Evolutionary conservation across 2,329 filamentous ascomycete genomes (phyloP).

Genomic region (Fusarium succisae): DNA sequence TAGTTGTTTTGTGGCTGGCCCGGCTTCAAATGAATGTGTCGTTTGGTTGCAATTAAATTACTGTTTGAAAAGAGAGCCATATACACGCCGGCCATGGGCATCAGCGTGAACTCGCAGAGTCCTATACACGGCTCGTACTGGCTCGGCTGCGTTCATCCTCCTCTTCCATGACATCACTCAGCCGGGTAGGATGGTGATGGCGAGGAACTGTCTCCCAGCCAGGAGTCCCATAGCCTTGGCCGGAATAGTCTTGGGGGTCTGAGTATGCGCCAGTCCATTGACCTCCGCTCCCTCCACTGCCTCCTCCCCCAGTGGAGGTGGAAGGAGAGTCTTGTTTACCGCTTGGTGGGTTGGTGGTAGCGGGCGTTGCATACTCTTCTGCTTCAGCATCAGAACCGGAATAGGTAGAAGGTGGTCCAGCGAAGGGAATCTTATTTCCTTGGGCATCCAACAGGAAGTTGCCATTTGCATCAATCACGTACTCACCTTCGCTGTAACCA

Average conservation of each 20-base stretch:
- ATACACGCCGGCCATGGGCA: constrained; percentile 29
- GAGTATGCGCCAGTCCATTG: constrained; percentile 57
- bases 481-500: constrained; percentile 76
- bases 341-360: constrained; percentile 54
- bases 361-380: constrained; percentile 68
- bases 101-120: constrained; percentile 25
- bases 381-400: constrained; percentile 60
- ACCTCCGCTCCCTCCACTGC: constrained; percentile 50
- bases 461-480: constrained; percentile 69
- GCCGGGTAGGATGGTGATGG: constrained; percentile 86
- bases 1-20: not conserved
- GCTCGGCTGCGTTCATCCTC: constrained; percentile 84
- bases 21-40: constrained; percentile 7
- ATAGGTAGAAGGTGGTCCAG: constrained; percentile 55
- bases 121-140: constrained; percentile 66
- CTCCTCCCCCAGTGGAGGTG: constrained; percentile 44
- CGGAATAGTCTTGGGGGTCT: constrained; percentile 68
- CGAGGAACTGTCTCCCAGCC: constrained; percentile 81
- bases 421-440: constrained; percentile 67
- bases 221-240: constrained; percentile 70
- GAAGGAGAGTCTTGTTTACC: constrained; percentile 47
- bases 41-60: constrained; percentile 23
- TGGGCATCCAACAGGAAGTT: constrained; percentile 69
- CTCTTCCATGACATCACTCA: constrained; percentile 89
- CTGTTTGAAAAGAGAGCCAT: constrained; percentile 9